Evolutionary conservation across 768 basidiomycete genomes (phyloP).

Genomic region (Lentinula edodes): DNA sequence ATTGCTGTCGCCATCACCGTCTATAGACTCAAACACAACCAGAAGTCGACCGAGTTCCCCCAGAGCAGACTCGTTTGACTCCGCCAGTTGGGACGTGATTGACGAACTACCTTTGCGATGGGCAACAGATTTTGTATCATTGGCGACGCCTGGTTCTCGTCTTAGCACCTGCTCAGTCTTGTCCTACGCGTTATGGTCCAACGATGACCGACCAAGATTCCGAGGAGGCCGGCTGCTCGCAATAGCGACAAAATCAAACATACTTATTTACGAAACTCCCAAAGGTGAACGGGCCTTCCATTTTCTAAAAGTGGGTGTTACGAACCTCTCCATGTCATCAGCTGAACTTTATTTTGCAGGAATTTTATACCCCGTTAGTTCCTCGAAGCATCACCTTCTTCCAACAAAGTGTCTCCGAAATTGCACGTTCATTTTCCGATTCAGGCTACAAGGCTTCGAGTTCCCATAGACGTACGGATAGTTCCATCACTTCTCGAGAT

Average conservation of each 20-base stretch:
- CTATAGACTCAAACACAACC: conserved; percentile 8
- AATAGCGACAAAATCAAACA: conserved; percentile 67
- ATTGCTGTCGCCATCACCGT: conserved; percentile 23
- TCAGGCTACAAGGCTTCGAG: conserved; percentile 17
- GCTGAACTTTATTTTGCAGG: conserved; percentile 34
- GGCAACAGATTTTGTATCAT: conserved; percentile 82
- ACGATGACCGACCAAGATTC: conserved; percentile 41
- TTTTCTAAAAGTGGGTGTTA: conserved; percentile 60
- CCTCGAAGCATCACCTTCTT: conserved; percentile 67
- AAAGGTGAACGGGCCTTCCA: conserved; percentile 78
- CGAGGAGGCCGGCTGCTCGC: conserved; percentile 57
- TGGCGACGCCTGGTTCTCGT: conserved; percentile 65
- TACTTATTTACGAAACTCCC: conserved; percentile 76
- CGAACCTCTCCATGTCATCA: neutral
- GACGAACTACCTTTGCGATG: conserved; percentile 73
- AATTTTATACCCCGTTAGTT: conserved; percentile 75
- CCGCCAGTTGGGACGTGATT: conserved; percentile 61
- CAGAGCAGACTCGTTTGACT: conserved; percentile 34
- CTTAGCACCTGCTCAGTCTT: conserved; percentile 51
- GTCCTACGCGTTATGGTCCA: conserved; percentile 65
- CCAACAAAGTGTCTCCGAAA: conserved; percentile 58
- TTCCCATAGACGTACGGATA: conserved; percentile 38
- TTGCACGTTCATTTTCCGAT: conserved; percentile 38
- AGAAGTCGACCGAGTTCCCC: conserved; percentile 14
- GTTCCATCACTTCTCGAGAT: conserved; percentile 31